These are phyloP conservation scores for Diaporthe capsici DNA, from an alignment of 2,329 filamentous ascomycete genomes.

Conservation along the genomic window DNA sequence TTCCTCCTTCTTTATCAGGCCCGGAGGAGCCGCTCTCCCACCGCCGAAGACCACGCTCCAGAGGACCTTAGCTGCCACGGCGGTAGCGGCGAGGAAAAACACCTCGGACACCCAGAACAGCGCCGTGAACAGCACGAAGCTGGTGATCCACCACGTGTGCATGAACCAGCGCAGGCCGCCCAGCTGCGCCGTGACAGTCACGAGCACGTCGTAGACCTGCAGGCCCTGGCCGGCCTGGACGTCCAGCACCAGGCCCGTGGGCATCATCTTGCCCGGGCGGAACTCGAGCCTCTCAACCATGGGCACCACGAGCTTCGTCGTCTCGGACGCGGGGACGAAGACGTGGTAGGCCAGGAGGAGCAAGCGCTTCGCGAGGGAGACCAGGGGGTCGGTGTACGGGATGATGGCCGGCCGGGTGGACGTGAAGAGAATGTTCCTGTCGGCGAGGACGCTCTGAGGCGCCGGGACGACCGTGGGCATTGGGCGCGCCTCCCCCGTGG, in stretches of 20 bases:
- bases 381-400: conserved; percentile 81
- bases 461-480: conserved; percentile 42
- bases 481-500: conserved; percentile 37
- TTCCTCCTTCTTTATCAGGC: conserved; percentile 48
- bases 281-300: conserved; percentile 85
- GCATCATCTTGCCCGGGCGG: conserved; percentile 52
- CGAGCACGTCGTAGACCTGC: conserved; percentile 80
- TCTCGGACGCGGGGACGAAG: conserved; percentile 74
- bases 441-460: conserved; percentile 53
- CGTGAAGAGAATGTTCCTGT: conserved; percentile 65
- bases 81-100: conserved; percentile 67
- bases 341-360: conserved; percentile 79
- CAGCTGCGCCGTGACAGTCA: conserved; percentile 82
- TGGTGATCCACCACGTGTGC: conserved; percentile 83
- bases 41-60: conserved; percentile 57
- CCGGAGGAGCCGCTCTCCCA: conserved; percentile 27
- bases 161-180: conserved; percentile 86
- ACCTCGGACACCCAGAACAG: conserved; percentile 86
- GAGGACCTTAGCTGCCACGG: conserved; percentile 68
- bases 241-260: conserved; percentile 69
- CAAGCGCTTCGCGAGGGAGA: conserved; percentile 72
- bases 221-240: conserved; percentile 78
- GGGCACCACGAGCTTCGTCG: conserved; percentile 72
- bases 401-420: conserved; percentile 83
- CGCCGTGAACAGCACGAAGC: conserved; percentile 77